Evolutionary conservation across 768 basidiomycete species (phyloP), one percentile per base, ranked within the genome.

Genomic region (Tulasnella sp.): DNA sequence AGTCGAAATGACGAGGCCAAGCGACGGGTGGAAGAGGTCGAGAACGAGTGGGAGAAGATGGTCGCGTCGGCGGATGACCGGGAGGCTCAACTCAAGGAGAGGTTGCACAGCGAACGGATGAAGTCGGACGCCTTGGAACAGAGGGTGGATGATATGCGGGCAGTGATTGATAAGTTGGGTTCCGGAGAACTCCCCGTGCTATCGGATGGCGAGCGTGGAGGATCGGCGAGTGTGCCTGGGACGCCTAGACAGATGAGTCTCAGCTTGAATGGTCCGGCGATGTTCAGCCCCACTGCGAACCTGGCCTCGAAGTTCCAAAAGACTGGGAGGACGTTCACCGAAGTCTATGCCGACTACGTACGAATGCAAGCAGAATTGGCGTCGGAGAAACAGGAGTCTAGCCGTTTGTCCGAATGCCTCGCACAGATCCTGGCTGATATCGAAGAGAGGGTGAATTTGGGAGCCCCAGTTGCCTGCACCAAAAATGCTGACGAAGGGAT

Each of bases 311-410:
- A 77, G 62, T 80, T 84, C 21, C 91, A 92, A 73, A 82, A 80
- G 69, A 80, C 76, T 25, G 90, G 88, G 27, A 88, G 87, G 76
- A 87, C 87, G 0, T 94, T 94, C 72, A 94, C 94, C 0, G 88
- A 96, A 66, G 84, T 98, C 21, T 97, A 96, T 68, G 79, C 87
- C 15, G 91, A 96, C 67, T 90, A 90, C 64, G 83, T 94, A 34
- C 79, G 81, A 55, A 77, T 93, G 42, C 85, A 96, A 68, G 87
- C 88, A 24, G 87, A 92, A 29, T 82, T 83, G 57, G 78, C 80
- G 19, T 78, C 76, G 69, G 89, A 91, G 70, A 82, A 79, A 53
- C 76, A 81, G 3, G 93, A 98, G 72, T 87, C 85, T 60, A 82
- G 83, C 63, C 81, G 88, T 49, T 84, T 98, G 80, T 86, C 89